Evolutionary conservation across 306 rosid species (phyloP).

Genomic region (Sphenostylis stenocarpa): DNA sequence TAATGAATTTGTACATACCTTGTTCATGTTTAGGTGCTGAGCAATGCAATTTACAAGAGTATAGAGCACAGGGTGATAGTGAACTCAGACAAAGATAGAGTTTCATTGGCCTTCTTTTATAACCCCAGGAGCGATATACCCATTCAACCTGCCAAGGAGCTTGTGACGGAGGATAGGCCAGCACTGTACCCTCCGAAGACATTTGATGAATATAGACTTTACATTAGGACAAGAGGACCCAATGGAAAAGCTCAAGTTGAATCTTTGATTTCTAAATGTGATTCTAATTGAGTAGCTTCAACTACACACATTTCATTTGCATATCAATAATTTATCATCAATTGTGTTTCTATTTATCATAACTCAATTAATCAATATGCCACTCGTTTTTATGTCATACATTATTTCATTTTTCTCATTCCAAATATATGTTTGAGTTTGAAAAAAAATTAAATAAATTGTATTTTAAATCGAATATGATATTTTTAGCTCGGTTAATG

Average conservation of each 20-base stretch:
- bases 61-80: conserved; percentile 83
- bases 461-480: no score
- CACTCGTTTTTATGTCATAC: neutral
- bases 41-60: conserved; percentile 83
- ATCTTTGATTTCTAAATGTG: conserved; percentile 42
- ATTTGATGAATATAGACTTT: conserved; percentile 70
- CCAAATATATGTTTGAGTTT: neutral
- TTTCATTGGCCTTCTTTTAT: conserved; percentile 81
- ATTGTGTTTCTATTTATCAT: neutral
- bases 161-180: conserved; percentile 57
- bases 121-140: conserved; percentile 67
- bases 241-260: conserved; percentile 75
- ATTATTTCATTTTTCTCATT: neutral
- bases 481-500: no score
- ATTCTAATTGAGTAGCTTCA: neutral
- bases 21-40: conserved; percentile 50
- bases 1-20: neutral
- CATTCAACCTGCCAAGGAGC: conserved; percentile 62
- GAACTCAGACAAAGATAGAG: conserved; percentile 65
- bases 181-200: conserved; percentile 68
- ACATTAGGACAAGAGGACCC: conserved; percentile 67
- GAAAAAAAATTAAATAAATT: no score
- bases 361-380: neutral
- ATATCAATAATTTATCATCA: conserved; percentile 2
- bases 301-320: neutral